A percentile compares a stretch with the other conserved stretches of the same genome.
Evolutionary conservation across 495 filamentous ascomycete species (phyloP).

Genomic region (Penicillium samsonianum): DNA sequence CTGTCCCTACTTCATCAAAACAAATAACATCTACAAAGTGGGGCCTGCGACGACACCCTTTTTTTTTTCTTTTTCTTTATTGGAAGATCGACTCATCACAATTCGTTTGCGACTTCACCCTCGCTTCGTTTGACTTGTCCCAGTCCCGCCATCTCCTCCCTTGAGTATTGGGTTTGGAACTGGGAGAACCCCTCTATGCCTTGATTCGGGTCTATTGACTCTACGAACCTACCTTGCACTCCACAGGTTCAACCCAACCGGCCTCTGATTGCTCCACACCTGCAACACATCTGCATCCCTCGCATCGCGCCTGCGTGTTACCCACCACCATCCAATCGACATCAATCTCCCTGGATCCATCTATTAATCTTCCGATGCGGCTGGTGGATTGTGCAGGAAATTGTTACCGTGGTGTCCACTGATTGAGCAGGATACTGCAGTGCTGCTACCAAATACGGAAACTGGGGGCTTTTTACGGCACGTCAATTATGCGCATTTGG

Average conservation of each 20-base stretch:
- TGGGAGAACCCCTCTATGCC: conserved; percentile 9
- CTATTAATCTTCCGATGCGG: conserved; percentile 23
- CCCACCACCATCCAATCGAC: conserved; percentile 18
- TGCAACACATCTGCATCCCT: conserved; percentile 26
- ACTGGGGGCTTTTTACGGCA: conserved; percentile 29
- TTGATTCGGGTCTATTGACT: conserved; percentile 15
- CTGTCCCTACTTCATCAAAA: neutral
- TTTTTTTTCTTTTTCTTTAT: neutral
- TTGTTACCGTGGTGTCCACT: conserved; percentile 12
- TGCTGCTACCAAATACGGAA: conserved; percentile 26
- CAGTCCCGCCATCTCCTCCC: neutral
- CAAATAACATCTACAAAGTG: conserved; percentile 5
- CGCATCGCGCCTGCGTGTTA: conserved; percentile 21
- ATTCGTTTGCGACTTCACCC: conserved; percentile 24
- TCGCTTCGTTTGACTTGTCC: conserved; percentile 20
- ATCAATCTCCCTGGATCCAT: conserved; percentile 7
- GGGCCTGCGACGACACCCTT: neutral
- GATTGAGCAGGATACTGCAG: conserved; percentile 22
- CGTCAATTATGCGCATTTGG: conserved; percentile 34
- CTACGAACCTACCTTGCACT: conserved; percentile 17
- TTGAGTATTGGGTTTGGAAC: conserved; percentile 5
- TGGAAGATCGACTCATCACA: conserved; percentile 42
- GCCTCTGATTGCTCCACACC: conserved; percentile 21
- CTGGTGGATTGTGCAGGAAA: conserved; percentile 18
- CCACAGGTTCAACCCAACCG: conserved; percentile 17